Evolutionary conservation across 2,329 filamentous ascomycete species (phyloP).

Genomic region (Madurella fahalii): DNA sequence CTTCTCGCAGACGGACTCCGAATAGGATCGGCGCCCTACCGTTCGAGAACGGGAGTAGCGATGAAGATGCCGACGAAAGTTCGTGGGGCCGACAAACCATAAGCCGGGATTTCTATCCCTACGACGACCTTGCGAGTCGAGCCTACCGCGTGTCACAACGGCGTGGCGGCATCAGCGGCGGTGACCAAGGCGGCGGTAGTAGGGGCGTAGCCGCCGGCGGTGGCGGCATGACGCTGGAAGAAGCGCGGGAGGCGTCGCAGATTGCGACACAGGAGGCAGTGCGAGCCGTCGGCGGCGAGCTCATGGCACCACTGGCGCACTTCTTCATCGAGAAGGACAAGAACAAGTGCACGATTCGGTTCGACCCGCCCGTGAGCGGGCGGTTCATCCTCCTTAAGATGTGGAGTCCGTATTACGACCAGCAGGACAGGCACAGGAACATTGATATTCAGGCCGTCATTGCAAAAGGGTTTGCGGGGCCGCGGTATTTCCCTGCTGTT

Average conservation of each 20-base stretch:
- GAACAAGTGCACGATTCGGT: conserved; percentile 80
- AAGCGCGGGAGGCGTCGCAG: conserved; percentile 46
- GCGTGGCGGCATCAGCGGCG: conserved; percentile 26
- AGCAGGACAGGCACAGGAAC: conserved; percentile 48
- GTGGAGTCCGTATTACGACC: conserved; percentile 71
- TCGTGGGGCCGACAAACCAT: not conserved
- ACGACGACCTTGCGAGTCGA: too few relatives aligned
- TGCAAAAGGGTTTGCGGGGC: conserved; percentile 78
- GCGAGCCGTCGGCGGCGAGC: conserved; percentile 52
- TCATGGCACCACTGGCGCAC: conserved; percentile 69
- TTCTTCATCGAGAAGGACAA: conserved; percentile 82
- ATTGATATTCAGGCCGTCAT: conserved; percentile 88
- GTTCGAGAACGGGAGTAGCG: conserved; percentile 48
- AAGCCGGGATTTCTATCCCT: too few relatives aligned
- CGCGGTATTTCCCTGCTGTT: conserved; percentile 73
- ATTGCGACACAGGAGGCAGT: conserved; percentile 54
- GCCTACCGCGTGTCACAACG: not conserved
- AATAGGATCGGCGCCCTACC: conserved; percentile 53
- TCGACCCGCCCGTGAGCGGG: conserved; percentile 76
- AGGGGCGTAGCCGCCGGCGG: not conserved
- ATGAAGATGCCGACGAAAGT: conserved; percentile 32
- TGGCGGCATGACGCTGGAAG: conserved; percentile 33
- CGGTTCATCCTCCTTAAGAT: conserved; percentile 85
- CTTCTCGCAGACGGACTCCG: conserved; percentile 36
- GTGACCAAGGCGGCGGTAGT: not conserved